phyloP scores from a whole-genome alignment of 192 early-diverging fungal genomes.

The Coemansia sp. region DNA sequence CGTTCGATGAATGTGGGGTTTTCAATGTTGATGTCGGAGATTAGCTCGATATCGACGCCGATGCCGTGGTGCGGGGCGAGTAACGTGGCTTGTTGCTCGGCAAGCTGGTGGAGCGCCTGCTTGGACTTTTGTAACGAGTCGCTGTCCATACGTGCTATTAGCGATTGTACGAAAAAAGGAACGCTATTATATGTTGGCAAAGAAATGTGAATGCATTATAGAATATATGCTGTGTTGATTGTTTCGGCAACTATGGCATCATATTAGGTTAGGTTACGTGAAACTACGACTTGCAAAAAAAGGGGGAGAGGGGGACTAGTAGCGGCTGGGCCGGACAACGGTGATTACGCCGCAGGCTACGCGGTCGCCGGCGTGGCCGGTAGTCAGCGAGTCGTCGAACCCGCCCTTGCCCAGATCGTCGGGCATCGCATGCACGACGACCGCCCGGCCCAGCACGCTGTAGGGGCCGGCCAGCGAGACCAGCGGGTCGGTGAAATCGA shows the following conservation, averaged over 20 bases:
- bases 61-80: slow-evolving; percentile 45
- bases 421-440: slow-evolving; percentile 77
- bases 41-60: slow-evolving; percentile 87
- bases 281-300: too few species aligned
- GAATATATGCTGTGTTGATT: too few species aligned
- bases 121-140: slow-evolving; percentile 11
- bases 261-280: too few species aligned
- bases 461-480: slow-evolving; percentile 69
- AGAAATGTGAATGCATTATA: too few species aligned
- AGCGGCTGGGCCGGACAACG: slow-evolving; percentile 44
- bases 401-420: slow-evolving; percentile 84
- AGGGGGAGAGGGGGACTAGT: too few species aligned
- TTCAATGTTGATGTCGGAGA: slow-evolving; percentile 72
- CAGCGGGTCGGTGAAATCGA: slow-evolving; percentile 55
- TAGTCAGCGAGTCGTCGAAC: slow-evolving; percentile 64
- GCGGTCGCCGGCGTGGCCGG: slow-evolving; percentile 85
- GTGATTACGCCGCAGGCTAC: slow-evolving; percentile 89
- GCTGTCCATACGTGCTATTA: slow-evolving; percentile 6
- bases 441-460: slow-evolving; percentile 74
- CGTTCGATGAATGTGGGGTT: slow-evolving; percentile 84
- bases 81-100: slow-evolving; percentile 12
- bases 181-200: too few species aligned
- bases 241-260: too few species aligned
- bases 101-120: slow-evolving; percentile 14
- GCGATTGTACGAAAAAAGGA: too few species aligned